Conservation (phyloP, 345 rosid species). For the Lenwebbia sp. region DNA sequence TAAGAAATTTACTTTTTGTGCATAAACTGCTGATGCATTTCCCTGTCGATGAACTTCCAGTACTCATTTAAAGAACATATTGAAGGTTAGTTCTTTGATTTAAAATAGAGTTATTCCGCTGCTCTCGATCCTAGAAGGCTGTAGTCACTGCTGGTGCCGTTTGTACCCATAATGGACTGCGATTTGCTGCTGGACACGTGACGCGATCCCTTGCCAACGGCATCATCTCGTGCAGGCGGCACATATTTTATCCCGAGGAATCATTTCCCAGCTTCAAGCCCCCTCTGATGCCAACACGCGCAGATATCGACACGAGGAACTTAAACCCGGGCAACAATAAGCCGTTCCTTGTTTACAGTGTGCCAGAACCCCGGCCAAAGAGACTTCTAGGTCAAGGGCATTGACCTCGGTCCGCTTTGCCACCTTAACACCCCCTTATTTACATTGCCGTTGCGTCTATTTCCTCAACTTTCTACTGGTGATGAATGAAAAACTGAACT, state of each 20-base stretch:
- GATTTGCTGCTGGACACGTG: background rate
- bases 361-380: too few relatives aligned
- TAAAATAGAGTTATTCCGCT: background rate
- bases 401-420: too few relatives aligned
- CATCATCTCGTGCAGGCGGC: background rate
- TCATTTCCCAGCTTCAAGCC: background rate
- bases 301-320: background rate
- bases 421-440: too few relatives aligned
- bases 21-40: background rate
- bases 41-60: background rate
- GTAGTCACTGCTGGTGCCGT: background rate
- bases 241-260: background rate
- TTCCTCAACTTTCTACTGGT: too few relatives aligned
- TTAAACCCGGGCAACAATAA: too few relatives aligned
- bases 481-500: too few relatives aligned
- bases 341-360: too few relatives aligned
- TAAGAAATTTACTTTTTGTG: background rate
- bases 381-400: too few relatives aligned
- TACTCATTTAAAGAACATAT: background rate
- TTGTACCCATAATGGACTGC: background rate
- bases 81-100: background rate
- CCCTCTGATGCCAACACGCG: background rate
- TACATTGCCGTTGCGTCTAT: too few relatives aligned
- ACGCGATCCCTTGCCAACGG: background rate
- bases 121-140: background rate